Percentiles rank a stretch among this genome's conserved stretches.
These are phyloP conservation scores for Daphne laureola DNA, from an alignment of 441 rosid species.

Conservation along the genomic window DNA sequence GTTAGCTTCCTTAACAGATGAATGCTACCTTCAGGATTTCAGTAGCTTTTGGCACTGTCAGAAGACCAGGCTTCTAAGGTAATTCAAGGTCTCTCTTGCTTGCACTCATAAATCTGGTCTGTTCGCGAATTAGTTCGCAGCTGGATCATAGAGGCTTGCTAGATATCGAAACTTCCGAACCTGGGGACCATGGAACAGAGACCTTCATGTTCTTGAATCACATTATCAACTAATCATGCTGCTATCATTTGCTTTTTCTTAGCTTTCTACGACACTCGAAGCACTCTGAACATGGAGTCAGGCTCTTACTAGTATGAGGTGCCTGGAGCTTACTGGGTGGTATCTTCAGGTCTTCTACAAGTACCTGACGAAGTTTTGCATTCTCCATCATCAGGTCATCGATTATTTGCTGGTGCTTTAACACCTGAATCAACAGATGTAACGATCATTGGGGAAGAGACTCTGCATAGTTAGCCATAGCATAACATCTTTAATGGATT, in stretches of 20 bases:
- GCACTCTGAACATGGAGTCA: constrained; percentile 55
- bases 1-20: no score
- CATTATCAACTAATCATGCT: constrained; percentile 5
- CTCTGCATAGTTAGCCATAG: neutral
- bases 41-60: no score
- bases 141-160: no score
- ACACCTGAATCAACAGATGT: constrained; percentile 35
- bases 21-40: no score
- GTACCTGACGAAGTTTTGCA: constrained; percentile 60
- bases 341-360: constrained; percentile 72
- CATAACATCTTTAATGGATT: neutral
- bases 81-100: no score
- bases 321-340: constrained; percentile 54
- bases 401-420: constrained; percentile 75
- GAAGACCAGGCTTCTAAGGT: no score
- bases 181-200: no score
- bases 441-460: constrained; percentile 1
- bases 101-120: no score
- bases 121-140: no score
- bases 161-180: no score
- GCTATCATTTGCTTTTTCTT: constrained; percentile 34
- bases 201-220: constrained; percentile 4
- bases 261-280: constrained; percentile 87
- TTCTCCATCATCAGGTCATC: constrained; percentile 78
- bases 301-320: constrained; percentile 29